Evolutionary conservation across 2,329 filamentous ascomycete genomes (phyloP), one percentile per base, ranked within the genome.

Genomic region (Nemania sp.): DNA sequence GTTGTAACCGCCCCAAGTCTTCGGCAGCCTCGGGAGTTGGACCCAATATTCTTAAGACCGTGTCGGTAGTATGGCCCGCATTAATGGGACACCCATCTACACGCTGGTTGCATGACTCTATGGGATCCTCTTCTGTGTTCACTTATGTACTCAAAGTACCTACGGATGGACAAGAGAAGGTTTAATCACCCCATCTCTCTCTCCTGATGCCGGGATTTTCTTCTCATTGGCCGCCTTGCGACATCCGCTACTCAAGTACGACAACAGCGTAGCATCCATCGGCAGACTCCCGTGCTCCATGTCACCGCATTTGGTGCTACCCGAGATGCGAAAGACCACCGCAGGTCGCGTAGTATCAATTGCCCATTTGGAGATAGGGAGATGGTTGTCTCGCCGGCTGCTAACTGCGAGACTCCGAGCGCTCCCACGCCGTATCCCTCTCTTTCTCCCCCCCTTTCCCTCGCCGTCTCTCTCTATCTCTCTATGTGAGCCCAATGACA

Each of bases 291-390:
- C 59, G 63, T 47, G 27, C 62, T 58, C 54, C 66, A 58, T 64
- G 55, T 43, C 56, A 69, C 66, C 22, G 62, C 62, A 59, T 52
- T 32, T 56, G 27, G 68, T 70, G 59, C 47, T 49, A 70, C 68
- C 52, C 63, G 68, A 70, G 62, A 66, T 63, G 59, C 62, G 59
- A 70, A 70, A 70, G 68, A 70, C 68, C 68, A 70, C 51, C 65
- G 66, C 68, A 70, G 68, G 54, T 64, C 64, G 60, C 67, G 64
- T 67, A 67, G 60, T 8, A 45, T 66, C 55, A 54, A 63, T 55
- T 69, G 49, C 47, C 60, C 49, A 49, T 63, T 69, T 63, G 63
- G 58, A 66, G 41, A 58, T 53, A 51, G n/a, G 29, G 55, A 56
- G 29, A 27, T 15, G 8, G 15, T 22, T 8, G 47, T 58, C 18